Evolutionary conservation across 192 early-diverging fungal genomes (phyloP).

Genomic region (Jimgerdemannia lactiflua): DNA sequence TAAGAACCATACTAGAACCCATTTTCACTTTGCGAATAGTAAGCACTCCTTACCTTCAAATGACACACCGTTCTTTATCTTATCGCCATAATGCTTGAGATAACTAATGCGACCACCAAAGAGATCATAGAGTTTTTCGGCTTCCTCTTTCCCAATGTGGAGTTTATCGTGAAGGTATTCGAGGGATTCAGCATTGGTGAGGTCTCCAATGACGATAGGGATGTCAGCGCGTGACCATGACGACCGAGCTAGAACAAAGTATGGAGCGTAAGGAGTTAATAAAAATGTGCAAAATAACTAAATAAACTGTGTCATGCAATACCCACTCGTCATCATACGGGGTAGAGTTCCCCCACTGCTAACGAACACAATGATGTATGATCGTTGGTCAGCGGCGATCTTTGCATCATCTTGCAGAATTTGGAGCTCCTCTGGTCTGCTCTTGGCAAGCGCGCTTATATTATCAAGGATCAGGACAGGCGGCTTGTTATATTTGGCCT

Average conservation of each 20-base stretch:
- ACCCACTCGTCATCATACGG: constrained; percentile 10
- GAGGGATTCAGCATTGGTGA: constrained; percentile 10
- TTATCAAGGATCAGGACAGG: constrained; percentile 12
- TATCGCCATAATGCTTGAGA: no score
- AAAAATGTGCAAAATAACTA: no score
- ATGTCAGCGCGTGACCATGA: constrained; percentile 8
- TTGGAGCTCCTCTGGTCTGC: constrained; percentile 2
- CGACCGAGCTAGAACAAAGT: constrained; percentile 5
- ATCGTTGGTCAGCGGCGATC: constrained; percentile 3
- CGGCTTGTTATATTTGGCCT: constrained; percentile 13
- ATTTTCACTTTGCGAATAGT: no score
- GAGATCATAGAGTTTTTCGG: constrained; percentile 11
- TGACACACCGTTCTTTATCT: no score
- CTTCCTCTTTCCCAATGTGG: constrained; percentile 2
- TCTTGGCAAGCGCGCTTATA: constrained; percentile 14
- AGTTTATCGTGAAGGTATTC: constrained; percentile 8
- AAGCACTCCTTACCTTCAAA: constrained; percentile 7
- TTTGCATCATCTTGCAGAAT: constrained; percentile 15
- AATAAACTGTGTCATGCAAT: not conserved
- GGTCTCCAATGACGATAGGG: constrained; percentile 6
- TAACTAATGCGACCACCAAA: no score
- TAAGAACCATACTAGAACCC: no score
- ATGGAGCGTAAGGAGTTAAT: not conserved
- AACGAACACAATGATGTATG: constrained; percentile 15
- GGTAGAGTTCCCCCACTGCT: constrained; percentile 11